Evolutionary conservation across 495 filamentous ascomycete species (phyloP).

Genomic region (Aspergillus funiculosus): DNA sequence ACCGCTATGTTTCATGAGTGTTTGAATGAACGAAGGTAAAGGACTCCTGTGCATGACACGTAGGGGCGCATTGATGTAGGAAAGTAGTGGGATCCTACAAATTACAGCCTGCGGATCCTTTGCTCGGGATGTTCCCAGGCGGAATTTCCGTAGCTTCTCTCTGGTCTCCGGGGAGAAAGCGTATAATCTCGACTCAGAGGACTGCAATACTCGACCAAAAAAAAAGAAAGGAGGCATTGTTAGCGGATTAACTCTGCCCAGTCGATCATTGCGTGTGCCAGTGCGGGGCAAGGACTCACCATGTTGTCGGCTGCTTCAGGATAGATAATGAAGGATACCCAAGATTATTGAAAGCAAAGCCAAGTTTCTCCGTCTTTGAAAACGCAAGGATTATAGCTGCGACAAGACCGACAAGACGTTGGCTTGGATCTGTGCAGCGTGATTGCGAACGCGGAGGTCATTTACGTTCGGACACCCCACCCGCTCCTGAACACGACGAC

Average conservation of each 20-base stretch:
- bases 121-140: conserved; percentile 81
- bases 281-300: conserved; percentile 17
- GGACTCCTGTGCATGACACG: background rate
- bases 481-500: background rate
- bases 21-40: no score
- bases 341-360: background rate
- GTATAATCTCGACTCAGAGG: conserved; percentile 78
- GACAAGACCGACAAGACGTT: no score
- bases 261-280: background rate
- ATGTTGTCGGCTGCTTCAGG: conserved; percentile 12
- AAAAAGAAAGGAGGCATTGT: conserved; percentile 2
- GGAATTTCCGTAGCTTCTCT: conserved; percentile 85
- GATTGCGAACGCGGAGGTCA: conserved; percentile 1
- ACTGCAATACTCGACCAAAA: conserved; percentile 40
- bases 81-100: conserved; percentile 64
- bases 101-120: conserved; percentile 85
- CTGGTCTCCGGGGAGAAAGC: conserved; percentile 85
- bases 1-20: background rate
- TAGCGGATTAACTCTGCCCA: conserved; percentile 5
- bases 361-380: background rate
- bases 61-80: no score
- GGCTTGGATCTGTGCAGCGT: background rate
- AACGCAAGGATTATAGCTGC: background rate
- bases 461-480: background rate
- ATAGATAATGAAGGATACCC: no score